Percentiles rank a stretch among this genome's conserved stretches.
Conservation (phyloP, 306 rosid species). For the Quercus variabilis region DNA sequence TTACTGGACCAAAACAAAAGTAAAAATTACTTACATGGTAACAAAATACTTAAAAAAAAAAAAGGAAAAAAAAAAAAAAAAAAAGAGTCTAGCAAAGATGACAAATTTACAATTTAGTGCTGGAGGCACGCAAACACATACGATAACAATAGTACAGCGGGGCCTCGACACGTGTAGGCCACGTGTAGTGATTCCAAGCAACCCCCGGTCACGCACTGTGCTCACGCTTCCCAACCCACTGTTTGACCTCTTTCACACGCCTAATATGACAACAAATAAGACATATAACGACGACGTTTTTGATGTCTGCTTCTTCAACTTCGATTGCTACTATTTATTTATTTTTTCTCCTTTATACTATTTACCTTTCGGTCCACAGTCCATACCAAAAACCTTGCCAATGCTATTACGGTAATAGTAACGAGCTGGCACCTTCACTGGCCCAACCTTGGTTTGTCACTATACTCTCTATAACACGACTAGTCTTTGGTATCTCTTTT, state of each 20-base stretch:
- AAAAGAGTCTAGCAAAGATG: no score
- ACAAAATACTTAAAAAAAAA: not conserved
- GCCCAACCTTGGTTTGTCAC: conserved; percentile 21
- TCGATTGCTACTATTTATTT: not conserved
- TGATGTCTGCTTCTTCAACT: not conserved
- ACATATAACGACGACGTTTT: not conserved
- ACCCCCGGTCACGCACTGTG: conserved; percentile 5
- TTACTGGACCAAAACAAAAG: not conserved
- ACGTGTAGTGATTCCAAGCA: conserved; percentile 13
- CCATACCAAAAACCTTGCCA: not conserved
- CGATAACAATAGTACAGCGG: not conserved
- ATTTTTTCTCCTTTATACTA: not conserved
- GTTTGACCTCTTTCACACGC: not conserved
- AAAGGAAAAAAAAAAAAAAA: rapidly evolving
- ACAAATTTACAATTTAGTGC: not conserved
- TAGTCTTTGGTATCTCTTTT: conserved; percentile 5
- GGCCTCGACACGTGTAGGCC: conserved; percentile 1
- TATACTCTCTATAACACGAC: not conserved
- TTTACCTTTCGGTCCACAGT: no score
- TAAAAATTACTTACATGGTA: no score
- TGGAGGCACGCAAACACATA: not conserved
- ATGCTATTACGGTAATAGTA: not conserved
- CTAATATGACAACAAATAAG: not conserved
- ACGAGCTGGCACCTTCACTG: not conserved
- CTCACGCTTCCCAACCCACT: conserved; percentile 16